Conservation (phyloP, 2,329 filamentous ascomycete species). For the Fusarium caatingaense region DNA sequence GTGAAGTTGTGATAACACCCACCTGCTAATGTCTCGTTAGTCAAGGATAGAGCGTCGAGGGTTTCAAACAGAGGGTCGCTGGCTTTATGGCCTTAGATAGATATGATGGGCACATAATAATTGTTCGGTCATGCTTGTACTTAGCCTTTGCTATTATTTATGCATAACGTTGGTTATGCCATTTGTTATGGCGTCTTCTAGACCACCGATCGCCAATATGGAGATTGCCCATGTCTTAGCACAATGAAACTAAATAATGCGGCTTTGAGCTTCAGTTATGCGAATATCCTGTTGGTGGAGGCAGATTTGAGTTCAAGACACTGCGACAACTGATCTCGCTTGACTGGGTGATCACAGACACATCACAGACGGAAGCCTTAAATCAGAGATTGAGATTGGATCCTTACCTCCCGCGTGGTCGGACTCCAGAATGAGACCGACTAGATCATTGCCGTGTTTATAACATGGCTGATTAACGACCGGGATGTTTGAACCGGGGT, state of each 20-base stretch:
- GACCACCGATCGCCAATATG: neutral
- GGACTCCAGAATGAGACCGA: neutral
- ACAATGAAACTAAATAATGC: neutral
- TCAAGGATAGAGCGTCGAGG: conserved; percentile 15
- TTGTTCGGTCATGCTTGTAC: neutral
- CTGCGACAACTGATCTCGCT: neutral
- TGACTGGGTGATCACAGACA: neutral
- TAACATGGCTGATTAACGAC: conserved; percentile 14
- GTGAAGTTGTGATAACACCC: neutral
- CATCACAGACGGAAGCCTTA: neutral
- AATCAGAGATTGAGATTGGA: neutral
- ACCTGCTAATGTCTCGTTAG: conserved; percentile 14
- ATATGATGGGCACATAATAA: neutral
- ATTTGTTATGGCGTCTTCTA: neutral
- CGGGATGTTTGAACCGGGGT: conserved; percentile 8
- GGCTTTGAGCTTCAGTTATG: neutral
- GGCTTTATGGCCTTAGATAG: neutral
- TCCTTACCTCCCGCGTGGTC: neutral
- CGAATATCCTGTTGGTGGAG: neutral
- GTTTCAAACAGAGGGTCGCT: neutral
- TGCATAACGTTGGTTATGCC: neutral
- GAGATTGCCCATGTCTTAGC: conserved; percentile 3
- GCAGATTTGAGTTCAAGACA: conserved; percentile 7
- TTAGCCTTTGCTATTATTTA: neutral
- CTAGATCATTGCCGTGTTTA: conserved; percentile 3